phyloP scores from a whole-genome alignment of 2,329 filamentous ascomycete genomes.

The Pseudogymnoascus sp. region DNA sequence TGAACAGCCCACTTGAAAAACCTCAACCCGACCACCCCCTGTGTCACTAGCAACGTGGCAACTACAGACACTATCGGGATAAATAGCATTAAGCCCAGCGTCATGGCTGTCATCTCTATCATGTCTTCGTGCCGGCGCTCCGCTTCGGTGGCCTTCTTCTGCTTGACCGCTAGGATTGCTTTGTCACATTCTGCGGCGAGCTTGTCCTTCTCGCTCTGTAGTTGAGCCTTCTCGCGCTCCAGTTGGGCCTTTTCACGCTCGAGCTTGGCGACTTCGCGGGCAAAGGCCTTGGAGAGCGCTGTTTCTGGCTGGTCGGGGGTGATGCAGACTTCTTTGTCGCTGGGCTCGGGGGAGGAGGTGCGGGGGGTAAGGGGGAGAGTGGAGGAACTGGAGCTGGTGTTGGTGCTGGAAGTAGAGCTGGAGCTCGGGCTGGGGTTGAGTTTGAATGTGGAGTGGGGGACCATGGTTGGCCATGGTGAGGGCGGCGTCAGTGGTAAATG shows the following conservation, averaged over 20 bases:
- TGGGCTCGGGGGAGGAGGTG: not conserved
- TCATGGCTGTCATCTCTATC: not conserved
- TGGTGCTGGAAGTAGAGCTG: not conserved
- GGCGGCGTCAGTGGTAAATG: not conserved
- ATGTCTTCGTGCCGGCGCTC: not conserved
- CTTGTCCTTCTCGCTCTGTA: not conserved
- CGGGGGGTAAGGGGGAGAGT: not conserved
- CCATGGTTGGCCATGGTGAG: too few species aligned
- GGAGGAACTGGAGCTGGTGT: not conserved
- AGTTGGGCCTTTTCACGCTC: not conserved
- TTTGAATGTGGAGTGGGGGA: not conserved
- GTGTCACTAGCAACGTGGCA: not conserved
- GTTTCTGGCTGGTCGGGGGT: not conserved
- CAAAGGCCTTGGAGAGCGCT: not conserved
- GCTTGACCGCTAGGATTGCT: not conserved
- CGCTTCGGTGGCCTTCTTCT: not conserved
- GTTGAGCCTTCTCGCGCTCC: not conserved
- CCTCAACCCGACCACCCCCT: not conserved
- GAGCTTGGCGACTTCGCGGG: too few species aligned
- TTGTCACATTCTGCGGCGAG: not conserved
- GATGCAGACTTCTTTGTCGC: not conserved
- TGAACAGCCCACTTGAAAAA: not conserved
- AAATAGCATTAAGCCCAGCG: not conserved
- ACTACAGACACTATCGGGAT: too few species aligned
- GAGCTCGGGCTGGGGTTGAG: not conserved